phyloP scores from a whole-genome alignment of 73 alveolate species.

The Stentor roeselii region DNA sequence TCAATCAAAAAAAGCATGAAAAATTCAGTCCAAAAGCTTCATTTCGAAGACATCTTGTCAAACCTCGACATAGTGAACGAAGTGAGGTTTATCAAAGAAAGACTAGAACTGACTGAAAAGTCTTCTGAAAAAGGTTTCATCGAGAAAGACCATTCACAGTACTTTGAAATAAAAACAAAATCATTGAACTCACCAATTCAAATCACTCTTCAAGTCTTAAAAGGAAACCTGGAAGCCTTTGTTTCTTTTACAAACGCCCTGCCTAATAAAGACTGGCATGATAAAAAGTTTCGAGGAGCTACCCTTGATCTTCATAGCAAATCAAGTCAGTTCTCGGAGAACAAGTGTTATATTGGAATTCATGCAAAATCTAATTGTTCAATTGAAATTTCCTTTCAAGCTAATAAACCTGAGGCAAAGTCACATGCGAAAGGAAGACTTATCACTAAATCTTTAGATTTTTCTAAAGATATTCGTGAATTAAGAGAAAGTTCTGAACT shows the following conservation, averaged over 20 bases:
- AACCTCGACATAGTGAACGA: neutral
- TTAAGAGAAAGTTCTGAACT: neutral
- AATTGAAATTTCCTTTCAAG: too few species aligned
- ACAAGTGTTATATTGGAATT: neutral
- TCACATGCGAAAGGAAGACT: neutral
- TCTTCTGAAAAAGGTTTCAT: neutral
- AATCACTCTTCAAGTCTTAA: too few species aligned
- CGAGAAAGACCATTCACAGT: neutral
- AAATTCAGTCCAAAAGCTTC: neutral
- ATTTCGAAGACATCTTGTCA: neutral
- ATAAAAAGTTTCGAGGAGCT: neutral
- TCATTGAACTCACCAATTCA: neutral
- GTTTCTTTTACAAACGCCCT: neutral
- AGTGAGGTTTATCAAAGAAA: too few species aligned
- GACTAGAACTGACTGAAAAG: neutral
- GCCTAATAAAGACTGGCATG: neutral
- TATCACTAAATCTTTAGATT: neutral
- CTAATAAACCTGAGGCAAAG: neutral
- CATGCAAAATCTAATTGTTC: neutral
- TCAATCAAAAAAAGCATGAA: neutral
- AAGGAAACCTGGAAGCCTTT: neutral
- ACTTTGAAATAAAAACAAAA: neutral
- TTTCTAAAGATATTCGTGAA: neutral
- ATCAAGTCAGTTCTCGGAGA: neutral
- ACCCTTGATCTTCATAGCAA: neutral